phyloP scores from a whole-genome alignment of 495 filamentous ascomycete species.

The Tetracladium setigerum region DNA sequence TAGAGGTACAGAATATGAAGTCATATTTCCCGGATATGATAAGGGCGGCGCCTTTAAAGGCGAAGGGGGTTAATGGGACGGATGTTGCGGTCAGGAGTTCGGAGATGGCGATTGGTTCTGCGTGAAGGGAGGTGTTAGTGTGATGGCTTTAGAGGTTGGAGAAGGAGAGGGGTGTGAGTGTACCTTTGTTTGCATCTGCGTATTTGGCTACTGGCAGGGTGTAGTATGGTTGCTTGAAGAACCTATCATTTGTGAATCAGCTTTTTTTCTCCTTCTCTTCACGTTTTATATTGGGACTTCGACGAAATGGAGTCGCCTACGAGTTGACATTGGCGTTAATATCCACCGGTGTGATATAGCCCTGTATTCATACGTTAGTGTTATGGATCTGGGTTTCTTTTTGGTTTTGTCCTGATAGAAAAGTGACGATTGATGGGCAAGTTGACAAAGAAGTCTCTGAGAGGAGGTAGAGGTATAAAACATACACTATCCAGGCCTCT shows the following conservation, averaged over 20 bases:
- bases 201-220: conserved; percentile 18
- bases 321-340: conserved; percentile 15
- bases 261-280: neutral
- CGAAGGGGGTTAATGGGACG: neutral
- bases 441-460: too few relatives aligned
- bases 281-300: too few relatives aligned
- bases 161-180: conserved; percentile 11
- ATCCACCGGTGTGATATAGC: conserved; percentile 27
- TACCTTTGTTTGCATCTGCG: conserved; percentile 23
- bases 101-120: too few relatives aligned
- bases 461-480: conserved; percentile 6
- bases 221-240: conserved; percentile 29
- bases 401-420: too few relatives aligned
- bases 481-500: conserved; percentile 12
- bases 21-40: conserved; percentile 26
- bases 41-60: neutral
- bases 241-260: conserved; percentile 13
- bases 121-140: conserved; percentile 2
- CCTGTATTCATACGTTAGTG: too few relatives aligned
- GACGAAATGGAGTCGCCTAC: conserved; percentile 4
- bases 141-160: neutral
- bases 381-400: too few relatives aligned
- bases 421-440: too few relatives aligned
- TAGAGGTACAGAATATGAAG: conserved; percentile 28
- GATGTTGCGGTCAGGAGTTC: conserved; percentile 13